Evolutionary conservation across 805 yeast species (phyloP), one percentile per base, ranked within the genome.

Genomic region (Torulaspora maleeae): DNA sequence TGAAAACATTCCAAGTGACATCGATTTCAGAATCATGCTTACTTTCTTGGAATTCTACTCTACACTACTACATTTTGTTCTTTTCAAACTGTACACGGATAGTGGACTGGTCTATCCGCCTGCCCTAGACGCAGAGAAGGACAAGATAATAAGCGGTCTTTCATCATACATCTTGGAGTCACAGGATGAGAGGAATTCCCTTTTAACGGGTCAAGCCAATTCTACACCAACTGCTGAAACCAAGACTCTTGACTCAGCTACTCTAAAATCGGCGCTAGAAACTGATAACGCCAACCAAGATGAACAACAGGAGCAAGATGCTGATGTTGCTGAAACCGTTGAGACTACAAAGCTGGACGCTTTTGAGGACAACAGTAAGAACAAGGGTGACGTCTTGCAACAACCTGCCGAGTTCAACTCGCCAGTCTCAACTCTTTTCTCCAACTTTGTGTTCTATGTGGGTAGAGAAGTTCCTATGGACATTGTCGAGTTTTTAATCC

Each of bases 381-480:
- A 78, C 48, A 66, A 80, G 27, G 73, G 88, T 55, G 96, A 88
- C 62, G 56, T 74, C 42, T 75, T 90, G 57, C 70, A 71, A 38
- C 97, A 90, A 70, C 98, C 89, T 49, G 68, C 75, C 12, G 70
- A 75, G 56, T 72, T 62, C 47, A 78, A 76, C 16, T 78, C 83
- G 39, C 76, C 83, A 38, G 70, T 77, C n/a, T 75, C 87, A 10
- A 72, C 74, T 29, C 70, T 93, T 41, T 86, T 91, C 60, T 73
- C 83, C 36, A 77, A 78, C 45, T 85, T 89, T 64, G 78, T 83
- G 4, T 91, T 93, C 67, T 93, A 70, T 63, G 78, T 93, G 47
- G 96, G 97, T 44, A 85, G 99, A 68, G 99, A 93, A 72, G 98
- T 93, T 33, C 87, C 98, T 20, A 72, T 90, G 51, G 98, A 93